Conservation (phyloP, 176 grass and related monocot species). For the Cenchrus americanus region DNA sequence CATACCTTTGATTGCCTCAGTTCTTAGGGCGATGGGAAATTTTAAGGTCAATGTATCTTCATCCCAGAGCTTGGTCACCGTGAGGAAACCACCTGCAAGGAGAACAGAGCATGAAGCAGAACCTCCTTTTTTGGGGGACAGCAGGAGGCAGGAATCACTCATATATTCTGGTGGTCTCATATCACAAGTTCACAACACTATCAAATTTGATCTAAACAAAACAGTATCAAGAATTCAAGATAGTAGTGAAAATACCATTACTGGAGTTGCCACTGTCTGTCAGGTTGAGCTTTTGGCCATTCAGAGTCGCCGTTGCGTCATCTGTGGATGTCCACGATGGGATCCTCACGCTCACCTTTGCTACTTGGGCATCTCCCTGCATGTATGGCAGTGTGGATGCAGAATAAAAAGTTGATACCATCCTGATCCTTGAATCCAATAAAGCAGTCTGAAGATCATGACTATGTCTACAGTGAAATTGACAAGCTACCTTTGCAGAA, state of each 20-base stretch:
- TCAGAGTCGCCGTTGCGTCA: conserved; percentile 52
- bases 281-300: conserved; percentile 57
- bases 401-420: background rate
- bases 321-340: conserved; percentile 77
- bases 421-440: background rate
- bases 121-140: background rate
- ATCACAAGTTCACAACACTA: background rate
- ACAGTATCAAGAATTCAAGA: background rate
- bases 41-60: conserved; percentile 61
- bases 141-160: background rate
- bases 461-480: background rate
- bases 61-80: conserved; percentile 61
- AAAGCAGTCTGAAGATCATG: background rate
- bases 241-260: background rate
- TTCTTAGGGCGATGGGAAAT: conserved; percentile 60
- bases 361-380: conserved; percentile 49
- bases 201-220: background rate
- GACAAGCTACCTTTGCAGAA: conserved; percentile 54
- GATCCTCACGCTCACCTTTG: conserved; percentile 68
- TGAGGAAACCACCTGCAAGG: conserved; percentile 68
- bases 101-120: background rate
- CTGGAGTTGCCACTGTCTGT: conserved; percentile 51
- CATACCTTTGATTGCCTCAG: conserved; percentile 78
- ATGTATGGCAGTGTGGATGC: background rate
- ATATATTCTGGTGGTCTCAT: background rate